These are phyloP conservation scores for Corynespora cassiicola DNA, from an alignment of 2,329 filamentous ascomycete genomes.

Conservation along the genomic window DNA sequence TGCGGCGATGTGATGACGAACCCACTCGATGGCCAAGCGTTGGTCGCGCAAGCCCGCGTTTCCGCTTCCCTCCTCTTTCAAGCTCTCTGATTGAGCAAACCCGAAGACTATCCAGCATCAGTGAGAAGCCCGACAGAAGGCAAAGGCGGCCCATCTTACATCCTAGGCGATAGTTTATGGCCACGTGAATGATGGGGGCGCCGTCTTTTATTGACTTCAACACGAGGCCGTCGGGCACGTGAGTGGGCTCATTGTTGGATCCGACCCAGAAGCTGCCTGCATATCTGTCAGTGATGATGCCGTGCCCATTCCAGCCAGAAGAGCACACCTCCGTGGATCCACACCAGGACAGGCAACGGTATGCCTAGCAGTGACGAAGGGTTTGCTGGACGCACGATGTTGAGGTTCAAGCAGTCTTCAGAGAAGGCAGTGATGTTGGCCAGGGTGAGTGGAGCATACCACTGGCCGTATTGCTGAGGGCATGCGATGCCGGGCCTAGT, in stretches of 20 bases:
- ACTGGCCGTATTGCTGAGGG: conserved; percentile 48
- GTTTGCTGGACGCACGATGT: conserved; percentile 65
- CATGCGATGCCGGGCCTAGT: conserved; percentile 53
- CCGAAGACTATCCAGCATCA: conserved; percentile 38
- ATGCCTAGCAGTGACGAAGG: too few relatives aligned
- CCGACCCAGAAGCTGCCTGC: conserved; percentile 32
- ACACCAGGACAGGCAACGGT: conserved; percentile 63
- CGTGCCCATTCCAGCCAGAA: conserved; percentile 43
- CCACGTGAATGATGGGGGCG: conserved; percentile 44
- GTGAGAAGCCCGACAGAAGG: not conserved
- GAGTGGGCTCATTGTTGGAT: conserved; percentile 42
- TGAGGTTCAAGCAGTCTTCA: conserved; percentile 68
- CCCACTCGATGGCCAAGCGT: conserved; percentile 47
- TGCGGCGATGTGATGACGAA: conserved; percentile 41
- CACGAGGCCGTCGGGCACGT: conserved; percentile 54
- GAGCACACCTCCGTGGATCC: conserved; percentile 63
- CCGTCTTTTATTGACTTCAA: conserved; percentile 54
- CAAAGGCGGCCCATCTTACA: conserved; percentile 14
- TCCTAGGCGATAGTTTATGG: conserved; percentile 46
- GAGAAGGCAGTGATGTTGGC: conserved; percentile 43
- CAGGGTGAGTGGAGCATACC: conserved; percentile 33
- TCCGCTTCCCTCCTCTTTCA: conserved; percentile 38
- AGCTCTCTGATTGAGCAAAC: conserved; percentile 41
- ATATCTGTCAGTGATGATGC: conserved; percentile 1
- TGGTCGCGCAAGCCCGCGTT: conserved; percentile 50